phyloP scores from a whole-genome alignment of 2,329 filamentous ascomycete species.

The Stemphylium lycopersici region DNA sequence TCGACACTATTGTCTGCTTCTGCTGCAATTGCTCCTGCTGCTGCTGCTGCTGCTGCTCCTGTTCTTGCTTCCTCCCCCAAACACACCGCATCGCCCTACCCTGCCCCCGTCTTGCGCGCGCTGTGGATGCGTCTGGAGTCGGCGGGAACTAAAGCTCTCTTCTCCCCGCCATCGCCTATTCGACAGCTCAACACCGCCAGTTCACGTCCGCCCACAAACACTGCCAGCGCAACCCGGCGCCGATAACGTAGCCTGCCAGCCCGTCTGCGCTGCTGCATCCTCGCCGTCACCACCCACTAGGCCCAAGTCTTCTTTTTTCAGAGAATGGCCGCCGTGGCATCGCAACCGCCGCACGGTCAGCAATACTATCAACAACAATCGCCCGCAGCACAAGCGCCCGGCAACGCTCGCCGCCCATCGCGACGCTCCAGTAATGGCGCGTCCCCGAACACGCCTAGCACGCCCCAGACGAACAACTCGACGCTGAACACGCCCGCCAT shows the following conservation, averaged over 20 bases:
- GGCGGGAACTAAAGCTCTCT: constrained; percentile 16
- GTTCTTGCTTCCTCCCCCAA: background rate
- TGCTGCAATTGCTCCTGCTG: background rate
- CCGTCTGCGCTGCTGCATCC: constrained; percentile 5
- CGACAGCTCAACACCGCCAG: constrained; percentile 24
- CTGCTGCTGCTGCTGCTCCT: background rate
- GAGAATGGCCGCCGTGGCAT: constrained; percentile 48
- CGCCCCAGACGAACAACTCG: constrained; percentile 44
- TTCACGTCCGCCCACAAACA: constrained; percentile 12
- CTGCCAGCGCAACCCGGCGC: constrained; percentile 11
- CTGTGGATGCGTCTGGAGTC: constrained; percentile 12
- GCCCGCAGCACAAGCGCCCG: constrained; percentile 40
- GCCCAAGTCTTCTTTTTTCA: constrained; percentile 9
- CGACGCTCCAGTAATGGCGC: constrained; percentile 50
- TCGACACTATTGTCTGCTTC: background rate
- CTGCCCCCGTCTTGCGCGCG: constrained; percentile 11
- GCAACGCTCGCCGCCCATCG: constrained; percentile 46
- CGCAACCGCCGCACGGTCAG: constrained; percentile 42
- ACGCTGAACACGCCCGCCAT: constrained; percentile 49
- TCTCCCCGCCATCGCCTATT: constrained; percentile 26
- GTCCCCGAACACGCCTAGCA: constrained; percentile 47
- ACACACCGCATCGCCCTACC: constrained; percentile 11
- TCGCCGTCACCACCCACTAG: background rate
- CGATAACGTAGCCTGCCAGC: constrained; percentile 9
- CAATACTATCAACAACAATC: constrained; percentile 42